Evolutionary conservation across 2,329 filamentous ascomycete species (phyloP).

Genomic region (Xylaria polymorpha): DNA sequence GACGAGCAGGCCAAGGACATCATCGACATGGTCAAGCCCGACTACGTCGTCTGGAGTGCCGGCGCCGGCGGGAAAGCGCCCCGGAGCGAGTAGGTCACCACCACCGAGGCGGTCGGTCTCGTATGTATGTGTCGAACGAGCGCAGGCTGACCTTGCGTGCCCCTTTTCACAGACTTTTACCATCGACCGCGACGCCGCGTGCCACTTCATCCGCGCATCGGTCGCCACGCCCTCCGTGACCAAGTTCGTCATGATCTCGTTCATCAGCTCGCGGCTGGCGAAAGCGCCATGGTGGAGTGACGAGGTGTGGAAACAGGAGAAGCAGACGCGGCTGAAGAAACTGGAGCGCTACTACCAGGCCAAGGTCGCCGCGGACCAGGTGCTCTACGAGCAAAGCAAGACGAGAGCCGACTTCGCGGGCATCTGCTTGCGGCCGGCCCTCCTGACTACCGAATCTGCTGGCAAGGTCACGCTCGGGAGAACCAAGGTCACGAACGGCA

Average conservation of each 20-base stretch:
- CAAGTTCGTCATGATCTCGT: slow-evolving; percentile 74
- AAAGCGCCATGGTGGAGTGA: slow-evolving; percentile 67
- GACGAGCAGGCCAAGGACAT: slow-evolving; percentile 71
- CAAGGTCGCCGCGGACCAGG: slow-evolving; percentile 70
- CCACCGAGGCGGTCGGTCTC: background rate
- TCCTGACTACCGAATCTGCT: slow-evolving; percentile 61
- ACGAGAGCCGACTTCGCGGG: slow-evolving; percentile 57
- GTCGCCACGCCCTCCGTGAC: slow-evolving; percentile 64
- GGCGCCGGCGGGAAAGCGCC: slow-evolving; percentile 71
- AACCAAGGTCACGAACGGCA: slow-evolving; percentile 53
- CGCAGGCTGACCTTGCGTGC: background rate
- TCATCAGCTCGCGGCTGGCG: slow-evolving; percentile 64
- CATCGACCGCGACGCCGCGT: slow-evolving; percentile 67
- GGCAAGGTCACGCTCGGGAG: slow-evolving; percentile 62
- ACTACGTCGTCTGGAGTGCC: slow-evolving; percentile 77
- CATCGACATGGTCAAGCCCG: slow-evolving; percentile 68
- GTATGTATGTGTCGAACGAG: background rate
- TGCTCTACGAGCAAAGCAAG: slow-evolving; percentile 61
- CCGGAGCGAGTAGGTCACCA: slow-evolving; percentile 56
- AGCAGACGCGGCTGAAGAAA: slow-evolving; percentile 55
- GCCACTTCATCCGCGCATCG: slow-evolving; percentile 70
- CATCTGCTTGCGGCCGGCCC: slow-evolving; percentile 66
- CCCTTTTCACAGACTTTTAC: slow-evolving; percentile 45
- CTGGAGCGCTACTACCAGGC: slow-evolving; percentile 69
- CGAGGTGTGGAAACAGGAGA: slow-evolving; percentile 58